A percentile compares a stretch with the other conserved stretches of the same genome.
Evolutionary conservation across 805 yeast genomes (phyloP).

Genomic region (Teunomyces cretensis): DNA sequence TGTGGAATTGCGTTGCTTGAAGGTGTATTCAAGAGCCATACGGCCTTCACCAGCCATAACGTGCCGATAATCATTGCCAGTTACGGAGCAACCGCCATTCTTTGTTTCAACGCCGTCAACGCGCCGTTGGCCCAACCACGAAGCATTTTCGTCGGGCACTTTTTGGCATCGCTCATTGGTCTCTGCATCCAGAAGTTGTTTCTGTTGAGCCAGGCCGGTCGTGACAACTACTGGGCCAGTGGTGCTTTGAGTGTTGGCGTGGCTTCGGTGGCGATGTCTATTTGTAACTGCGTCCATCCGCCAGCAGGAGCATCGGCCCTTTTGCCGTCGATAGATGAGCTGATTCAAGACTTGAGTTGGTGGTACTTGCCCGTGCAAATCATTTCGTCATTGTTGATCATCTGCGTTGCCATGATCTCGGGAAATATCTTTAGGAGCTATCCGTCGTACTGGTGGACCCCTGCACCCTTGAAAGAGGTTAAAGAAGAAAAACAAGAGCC

Average conservation of each 20-base stretch:
- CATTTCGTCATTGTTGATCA: conserved; percentile 47
- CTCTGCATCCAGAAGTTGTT: conserved; percentile 55
- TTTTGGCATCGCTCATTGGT: conserved; percentile 53
- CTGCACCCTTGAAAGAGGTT: conserved; percentile 17
- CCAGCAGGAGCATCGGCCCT: conserved; percentile 74
- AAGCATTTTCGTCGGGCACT: conserved; percentile 55
- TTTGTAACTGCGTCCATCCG: conserved; percentile 61
- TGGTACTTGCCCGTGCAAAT: conserved; percentile 60
- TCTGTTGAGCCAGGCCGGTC: conserved; percentile 41
- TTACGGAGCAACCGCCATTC: conserved; percentile 64
- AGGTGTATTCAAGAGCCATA: conserved; percentile 43
- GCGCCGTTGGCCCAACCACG: conserved; percentile 69
- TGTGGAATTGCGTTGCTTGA: conserved; percentile 46
- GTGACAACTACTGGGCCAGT: conserved; percentile 51
- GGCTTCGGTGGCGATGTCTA: conserved; percentile 52
- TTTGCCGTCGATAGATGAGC: conserved; percentile 50
- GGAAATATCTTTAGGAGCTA: conserved; percentile 54
- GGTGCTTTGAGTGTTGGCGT: conserved; percentile 60
- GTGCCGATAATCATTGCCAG: conserved; percentile 53
- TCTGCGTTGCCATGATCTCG: conserved; percentile 50
- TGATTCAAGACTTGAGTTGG: conserved; percentile 57
- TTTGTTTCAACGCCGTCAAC: conserved; percentile 53
- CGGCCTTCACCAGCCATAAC: conserved; percentile 37
- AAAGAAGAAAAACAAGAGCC: background rate
- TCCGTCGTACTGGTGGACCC: conserved; percentile 64